Percentiles rank a stretch among this genome's conserved stretches.
Conservation (phyloP, 2,329 filamentous ascomycete species). For the Plectosphaerella plurivora region DNA sequence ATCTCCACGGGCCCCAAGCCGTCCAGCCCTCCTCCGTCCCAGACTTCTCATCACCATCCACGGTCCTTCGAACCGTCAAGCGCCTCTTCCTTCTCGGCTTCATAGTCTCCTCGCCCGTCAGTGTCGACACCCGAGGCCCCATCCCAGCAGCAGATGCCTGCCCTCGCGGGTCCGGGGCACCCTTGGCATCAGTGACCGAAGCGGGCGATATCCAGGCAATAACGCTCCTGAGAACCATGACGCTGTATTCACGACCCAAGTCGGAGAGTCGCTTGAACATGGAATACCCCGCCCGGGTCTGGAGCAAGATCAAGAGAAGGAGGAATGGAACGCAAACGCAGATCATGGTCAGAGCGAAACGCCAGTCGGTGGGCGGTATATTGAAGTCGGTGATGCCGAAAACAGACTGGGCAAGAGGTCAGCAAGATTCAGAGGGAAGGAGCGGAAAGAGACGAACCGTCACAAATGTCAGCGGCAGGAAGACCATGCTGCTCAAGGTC, state of each 20-base stretch:
- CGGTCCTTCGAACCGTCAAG: constrained; percentile 6
- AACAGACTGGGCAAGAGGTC: constrained; percentile 32
- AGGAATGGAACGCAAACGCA: constrained; percentile 53
- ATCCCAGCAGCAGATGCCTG: neutral
- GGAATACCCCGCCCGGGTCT: constrained; percentile 29
- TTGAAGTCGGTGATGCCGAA: constrained; percentile 48
- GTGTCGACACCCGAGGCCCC: neutral
- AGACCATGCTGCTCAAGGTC: constrained; percentile 57
- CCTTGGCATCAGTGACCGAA: neutral
- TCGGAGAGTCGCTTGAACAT: constrained; percentile 4
- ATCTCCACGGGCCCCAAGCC: neutral
- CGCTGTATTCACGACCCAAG: neutral
- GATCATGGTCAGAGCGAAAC: constrained; percentile 56
- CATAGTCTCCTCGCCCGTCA: constrained; percentile 1
- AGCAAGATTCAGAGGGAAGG: neutral
- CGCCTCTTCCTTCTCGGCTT: constrained; percentile 11
- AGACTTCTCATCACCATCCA: neutral
- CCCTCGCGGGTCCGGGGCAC: neutral
- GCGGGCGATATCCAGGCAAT: neutral
- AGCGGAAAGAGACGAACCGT: constrained; percentile 31
- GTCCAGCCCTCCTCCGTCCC: neutral
- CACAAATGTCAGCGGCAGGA: constrained; percentile 57
- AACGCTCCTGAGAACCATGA: neutral
- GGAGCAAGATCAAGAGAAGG: constrained; percentile 39
- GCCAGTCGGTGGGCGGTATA: constrained; percentile 36